Evolutionary conservation across 2,329 filamentous ascomycete genomes (phyloP), one percentile per base, ranked within the genome.

Genomic region (Botrytis fragariae): DNA sequence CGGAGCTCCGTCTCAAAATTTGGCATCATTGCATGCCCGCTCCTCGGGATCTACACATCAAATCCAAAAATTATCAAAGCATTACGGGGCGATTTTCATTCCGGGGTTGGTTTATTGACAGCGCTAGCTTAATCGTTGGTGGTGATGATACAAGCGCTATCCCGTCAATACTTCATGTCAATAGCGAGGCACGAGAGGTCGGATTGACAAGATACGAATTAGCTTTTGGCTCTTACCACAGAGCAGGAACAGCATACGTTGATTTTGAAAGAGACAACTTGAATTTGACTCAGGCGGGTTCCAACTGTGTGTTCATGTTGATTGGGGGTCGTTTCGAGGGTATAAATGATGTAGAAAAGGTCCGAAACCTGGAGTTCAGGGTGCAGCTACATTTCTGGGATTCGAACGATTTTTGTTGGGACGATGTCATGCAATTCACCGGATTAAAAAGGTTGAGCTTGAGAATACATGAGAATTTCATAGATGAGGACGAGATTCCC

Each of bases 1-100:
- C 68, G 10, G 78, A 79, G 68, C 64, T 79, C 5, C 78, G 77
- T 45, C 74, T 79, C 68, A 77, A 78, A 51, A 77, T 77, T 37
- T 79, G 77, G 76, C 37, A 68, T 57, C 6, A 71, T 7, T 25
- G 14, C 20, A 16, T 39, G 12, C 42, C 29, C 9, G 25, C 29
- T 54, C 16, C 44, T 22, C 69, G 69, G 39, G 22, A 39, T 29
- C 20, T 64, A 35, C 25, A 51, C 25, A 29, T 71, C 4, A 22
- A 25, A 45, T 20, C 57, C 16, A 29, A 32, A 51, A n/a, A 32
- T 8, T n/a, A 35, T 35, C 68, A 20, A 18, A 16, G n/a, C 16
- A 32, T 42, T 6, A 29, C 7, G 2, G 22, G 14, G 9, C 22
- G 20, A 12, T 37, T 61, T 20, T 14, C 8, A 20, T 37, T 63